phyloP scores from a whole-genome alignment of 2,329 filamentous ascomycete genomes.

The Hymenoscyphus repandus region DNA sequence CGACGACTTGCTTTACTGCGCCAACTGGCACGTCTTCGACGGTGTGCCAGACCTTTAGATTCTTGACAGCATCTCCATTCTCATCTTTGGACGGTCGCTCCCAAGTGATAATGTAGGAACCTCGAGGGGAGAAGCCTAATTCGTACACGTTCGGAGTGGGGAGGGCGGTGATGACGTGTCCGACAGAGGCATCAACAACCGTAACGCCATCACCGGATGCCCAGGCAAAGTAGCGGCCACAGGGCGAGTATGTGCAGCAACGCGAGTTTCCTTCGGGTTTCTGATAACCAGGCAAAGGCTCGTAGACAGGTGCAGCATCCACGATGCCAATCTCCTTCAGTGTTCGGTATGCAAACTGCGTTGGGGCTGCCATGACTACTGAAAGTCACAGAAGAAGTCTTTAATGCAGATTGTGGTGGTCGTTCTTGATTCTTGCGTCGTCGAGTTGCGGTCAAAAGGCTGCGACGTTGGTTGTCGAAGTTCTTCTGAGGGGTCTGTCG shows the following conservation, averaged over 20 bases:
- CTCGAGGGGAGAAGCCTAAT: slow-evolving; percentile 85
- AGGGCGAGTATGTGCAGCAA: slow-evolving; percentile 92
- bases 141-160: slow-evolving; percentile 84
- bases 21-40: slow-evolving; percentile 61
- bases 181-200: slow-evolving; percentile 75
- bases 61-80: slow-evolving; percentile 88
- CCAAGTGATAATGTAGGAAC: slow-evolving; percentile 94
- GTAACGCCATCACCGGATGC: slow-evolving; percentile 82
- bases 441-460: slow-evolving; percentile 15
- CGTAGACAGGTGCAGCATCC: slow-evolving; percentile 85
- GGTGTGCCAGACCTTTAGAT: slow-evolving; percentile 93
- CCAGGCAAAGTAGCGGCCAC: slow-evolving; percentile 94
- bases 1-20: slow-evolving; percentile 67
- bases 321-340: slow-evolving; percentile 93
- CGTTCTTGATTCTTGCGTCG: slow-evolving; percentile 7
- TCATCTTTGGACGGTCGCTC: slow-evolving; percentile 91
- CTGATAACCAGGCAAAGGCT: slow-evolving; percentile 73
- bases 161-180: slow-evolving; percentile 68
- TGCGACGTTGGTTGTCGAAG: slow-evolving; percentile 6
- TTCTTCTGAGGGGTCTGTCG: slow-evolving; percentile 11
- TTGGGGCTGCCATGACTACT: slow-evolving; percentile 89
- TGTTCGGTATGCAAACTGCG: slow-evolving; percentile 96
- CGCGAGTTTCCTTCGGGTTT: slow-evolving; percentile 91
- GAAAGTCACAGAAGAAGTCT: slow-evolving; percentile 60
- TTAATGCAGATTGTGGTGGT: slow-evolving; percentile 22